A percentile compares a stretch with the other conserved stretches of the same genome.
These are phyloP conservation scores for Medicago arabica DNA, from an alignment of 306 rosid species.

Conservation along the genomic window DNA sequence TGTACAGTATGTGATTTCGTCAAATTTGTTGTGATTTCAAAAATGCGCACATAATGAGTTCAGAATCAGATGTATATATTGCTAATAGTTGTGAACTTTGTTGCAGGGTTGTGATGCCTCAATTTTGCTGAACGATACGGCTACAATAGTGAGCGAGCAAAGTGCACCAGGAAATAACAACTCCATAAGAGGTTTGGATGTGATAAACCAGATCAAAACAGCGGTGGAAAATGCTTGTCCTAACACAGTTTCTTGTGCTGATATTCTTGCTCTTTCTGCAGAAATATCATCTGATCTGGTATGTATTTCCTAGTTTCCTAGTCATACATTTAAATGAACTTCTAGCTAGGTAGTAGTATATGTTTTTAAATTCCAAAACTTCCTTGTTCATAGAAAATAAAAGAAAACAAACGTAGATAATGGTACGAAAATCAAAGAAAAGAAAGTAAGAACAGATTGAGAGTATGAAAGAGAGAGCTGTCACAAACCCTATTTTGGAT, in stretches of 20 bases:
- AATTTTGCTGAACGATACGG: constrained; percentile 54
- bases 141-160: constrained; percentile 58
- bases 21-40: too few species aligned
- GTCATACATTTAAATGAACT: background rate
- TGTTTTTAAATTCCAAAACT: background rate
- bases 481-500: too few species aligned
- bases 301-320: background rate
- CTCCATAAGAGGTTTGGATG: constrained; percentile 62
- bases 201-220: constrained; percentile 56
- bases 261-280: constrained; percentile 63
- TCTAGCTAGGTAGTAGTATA: background rate
- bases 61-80: background rate
- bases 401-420: too few species aligned
- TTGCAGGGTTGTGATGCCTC: constrained; percentile 69
- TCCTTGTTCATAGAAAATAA: too few species aligned
- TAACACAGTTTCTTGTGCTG: constrained; percentile 60
- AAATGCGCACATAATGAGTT: background rate
- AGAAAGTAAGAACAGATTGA: too few species aligned
- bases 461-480: too few species aligned
- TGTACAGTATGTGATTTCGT: background rate
- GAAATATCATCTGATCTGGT: constrained; percentile 52
- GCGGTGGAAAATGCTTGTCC: constrained; percentile 60
- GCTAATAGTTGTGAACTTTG: background rate
- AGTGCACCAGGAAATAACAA: constrained; percentile 48
- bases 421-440: too few species aligned